These are phyloP conservation scores for Diaporthe sp. DNA, from an alignment of 2,329 filamentous ascomycete species.

Conservation along the genomic window DNA sequence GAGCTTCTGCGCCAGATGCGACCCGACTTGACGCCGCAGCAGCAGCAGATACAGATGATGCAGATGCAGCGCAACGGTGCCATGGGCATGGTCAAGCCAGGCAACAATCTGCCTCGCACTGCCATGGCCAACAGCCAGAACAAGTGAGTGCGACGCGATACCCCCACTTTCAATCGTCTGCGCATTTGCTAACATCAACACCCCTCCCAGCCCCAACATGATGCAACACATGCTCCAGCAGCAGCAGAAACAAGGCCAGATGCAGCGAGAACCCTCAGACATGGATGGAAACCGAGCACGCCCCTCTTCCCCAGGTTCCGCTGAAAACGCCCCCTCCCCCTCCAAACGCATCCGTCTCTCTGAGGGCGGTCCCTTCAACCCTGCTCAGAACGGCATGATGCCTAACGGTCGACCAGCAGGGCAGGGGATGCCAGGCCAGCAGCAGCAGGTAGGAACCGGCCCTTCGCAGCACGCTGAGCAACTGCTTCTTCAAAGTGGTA, in stretches of 20 bases:
- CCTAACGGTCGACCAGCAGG: conserved; percentile 77
- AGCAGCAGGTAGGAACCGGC: conserved; percentile 68
- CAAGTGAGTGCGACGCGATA: conserved; percentile 64
- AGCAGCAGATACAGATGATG: conserved; percentile 75
- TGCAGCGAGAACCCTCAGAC: conserved; percentile 88
- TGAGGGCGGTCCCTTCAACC: conserved; percentile 78
- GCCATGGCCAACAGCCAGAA: conserved; percentile 84
- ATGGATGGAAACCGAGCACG: conserved; percentile 88
- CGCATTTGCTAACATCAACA: conserved; percentile 17
- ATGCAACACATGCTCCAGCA: conserved; percentile 77
- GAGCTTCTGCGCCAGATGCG: conserved; percentile 82
- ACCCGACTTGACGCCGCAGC: conserved; percentile 66
- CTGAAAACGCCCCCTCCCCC: conserved; percentile 91
- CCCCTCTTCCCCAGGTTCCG: conserved; percentile 83
- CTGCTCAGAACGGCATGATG: conserved; percentile 78
- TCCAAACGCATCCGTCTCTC: conserved; percentile 91
- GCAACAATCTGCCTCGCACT: conserved; percentile 76
- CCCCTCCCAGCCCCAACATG: conserved; percentile 68
- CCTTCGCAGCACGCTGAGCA: conserved; percentile 62
- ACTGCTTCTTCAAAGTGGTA: conserved; percentile 76
- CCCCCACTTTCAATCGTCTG: neutral
- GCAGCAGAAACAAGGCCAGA: conserved; percentile 76
- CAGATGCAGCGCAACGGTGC: conserved; percentile 71
- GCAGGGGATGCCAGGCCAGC: conserved; percentile 78
- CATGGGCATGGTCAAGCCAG: conserved; percentile 69